phyloP scores from a whole-genome alignment of 805 yeast species.

The Starmerella apis region DNA sequence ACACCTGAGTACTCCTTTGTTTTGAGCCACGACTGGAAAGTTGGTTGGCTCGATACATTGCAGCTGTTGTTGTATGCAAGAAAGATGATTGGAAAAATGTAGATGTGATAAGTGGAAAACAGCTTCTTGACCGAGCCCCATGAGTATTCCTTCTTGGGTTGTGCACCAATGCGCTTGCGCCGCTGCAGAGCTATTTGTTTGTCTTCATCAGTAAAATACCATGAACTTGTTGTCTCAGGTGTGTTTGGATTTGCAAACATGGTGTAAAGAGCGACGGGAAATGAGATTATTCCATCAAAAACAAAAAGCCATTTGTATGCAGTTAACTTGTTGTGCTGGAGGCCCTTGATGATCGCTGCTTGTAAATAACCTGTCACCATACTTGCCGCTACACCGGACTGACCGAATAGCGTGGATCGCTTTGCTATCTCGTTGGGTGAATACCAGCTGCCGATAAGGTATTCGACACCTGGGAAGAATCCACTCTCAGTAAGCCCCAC shows the following conservation, averaged over 20 bases:
- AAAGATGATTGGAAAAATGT: conserved; percentile 37
- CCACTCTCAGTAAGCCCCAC: conserved; percentile 30
- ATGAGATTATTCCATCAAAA: conserved; percentile 37
- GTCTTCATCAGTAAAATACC: conserved; percentile 38
- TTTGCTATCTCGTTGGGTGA: conserved; percentile 28
- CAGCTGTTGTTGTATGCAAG: conserved; percentile 34
- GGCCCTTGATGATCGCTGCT: conserved; percentile 40
- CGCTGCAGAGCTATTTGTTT: conserved; percentile 36
- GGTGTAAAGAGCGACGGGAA: conserved; percentile 40
- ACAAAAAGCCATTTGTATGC: conserved; percentile 42
- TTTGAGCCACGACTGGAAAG: conserved; percentile 41
- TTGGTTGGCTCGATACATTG: conserved; percentile 35
- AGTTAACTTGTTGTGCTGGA: conserved; percentile 27
- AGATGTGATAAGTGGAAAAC: conserved; percentile 40
- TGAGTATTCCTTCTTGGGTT: conserved; percentile 28
- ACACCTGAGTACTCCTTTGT: conserved; percentile 30
- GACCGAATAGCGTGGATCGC: conserved; percentile 28
- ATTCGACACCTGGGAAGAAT: conserved; percentile 30
- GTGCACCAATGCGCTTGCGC: conserved; percentile 27
- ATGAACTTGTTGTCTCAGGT: conserved; percentile 38
- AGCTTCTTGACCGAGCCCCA: conserved; percentile 33
- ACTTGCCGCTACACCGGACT: conserved; percentile 29
- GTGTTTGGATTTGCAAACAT: conserved; percentile 40
- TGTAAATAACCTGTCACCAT: conserved; percentile 54
- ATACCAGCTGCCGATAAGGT: conserved; percentile 30